phyloP scores from a whole-genome alignment of 257 asterid species.

The Verbena officinalis region DNA sequence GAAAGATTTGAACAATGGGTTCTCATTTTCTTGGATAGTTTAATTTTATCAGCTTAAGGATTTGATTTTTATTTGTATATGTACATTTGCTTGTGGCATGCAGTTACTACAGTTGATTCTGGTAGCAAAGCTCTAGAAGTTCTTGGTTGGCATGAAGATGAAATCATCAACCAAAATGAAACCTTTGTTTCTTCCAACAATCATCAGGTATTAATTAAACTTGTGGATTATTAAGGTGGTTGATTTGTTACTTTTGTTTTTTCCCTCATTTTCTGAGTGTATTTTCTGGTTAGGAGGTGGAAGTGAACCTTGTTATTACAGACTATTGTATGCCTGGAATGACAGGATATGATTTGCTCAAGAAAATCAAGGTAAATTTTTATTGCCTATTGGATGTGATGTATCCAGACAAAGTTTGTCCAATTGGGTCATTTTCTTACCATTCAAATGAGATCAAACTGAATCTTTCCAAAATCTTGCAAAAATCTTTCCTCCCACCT shows the following conservation, averaged over 20 bases:
- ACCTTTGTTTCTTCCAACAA: constrained; percentile 26
- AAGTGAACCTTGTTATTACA: constrained; percentile 56
- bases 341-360: constrained; percentile 70
- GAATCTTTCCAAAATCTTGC: constrained; percentile 44
- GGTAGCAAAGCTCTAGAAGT: constrained; percentile 58
- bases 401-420: constrained; percentile 31
- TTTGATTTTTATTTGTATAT: neutral
- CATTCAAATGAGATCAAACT: constrained; percentile 47
- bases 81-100: constrained; percentile 20
- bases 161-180: constrained; percentile 28
- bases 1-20: neutral
- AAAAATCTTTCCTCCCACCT: constrained; percentile 47
- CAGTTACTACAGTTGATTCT: constrained; percentile 69
- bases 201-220: constrained; percentile 16
- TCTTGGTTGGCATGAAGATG: constrained; percentile 50
- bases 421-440: constrained; percentile 43
- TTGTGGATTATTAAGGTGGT: too few species aligned
- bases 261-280: neutral
- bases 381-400: constrained; percentile 20
- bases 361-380: constrained; percentile 56
- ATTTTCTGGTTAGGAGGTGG: constrained; percentile 39
- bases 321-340: constrained; percentile 73
- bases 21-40: neutral
- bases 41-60: neutral
- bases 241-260: neutral